phyloP scores from a whole-genome alignment of 345 rosid genomes.

The Aquilaria sinensis region DNA sequence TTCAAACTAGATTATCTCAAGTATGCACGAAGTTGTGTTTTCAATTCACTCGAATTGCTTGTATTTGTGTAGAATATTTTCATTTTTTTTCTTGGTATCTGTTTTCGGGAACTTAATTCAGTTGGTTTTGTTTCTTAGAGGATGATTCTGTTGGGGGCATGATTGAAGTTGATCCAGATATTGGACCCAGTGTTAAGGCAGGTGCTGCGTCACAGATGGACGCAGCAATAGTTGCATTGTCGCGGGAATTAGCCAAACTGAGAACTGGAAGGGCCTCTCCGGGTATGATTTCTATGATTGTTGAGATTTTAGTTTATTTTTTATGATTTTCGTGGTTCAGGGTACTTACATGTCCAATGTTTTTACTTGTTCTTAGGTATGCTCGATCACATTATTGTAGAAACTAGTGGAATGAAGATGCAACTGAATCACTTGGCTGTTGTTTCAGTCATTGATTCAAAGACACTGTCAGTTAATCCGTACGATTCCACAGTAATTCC shows the following conservation, averaged over 20 bases:
- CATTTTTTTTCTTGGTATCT: background rate
- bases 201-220: slow-evolving; percentile 77
- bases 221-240: slow-evolving; percentile 70
- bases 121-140: slow-evolving; percentile 32
- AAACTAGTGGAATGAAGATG: slow-evolving; percentile 68
- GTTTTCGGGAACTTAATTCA: background rate
- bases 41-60: background rate
- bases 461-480: slow-evolving; percentile 85
- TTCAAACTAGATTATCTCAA: background rate
- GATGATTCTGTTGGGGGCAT: slow-evolving; percentile 57
- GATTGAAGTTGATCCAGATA: slow-evolving; percentile 43
- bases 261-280: slow-evolving; percentile 90
- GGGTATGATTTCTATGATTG: slow-evolving; percentile 22
- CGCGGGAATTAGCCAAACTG: slow-evolving; percentile 70
- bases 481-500: slow-evolving; percentile 77
- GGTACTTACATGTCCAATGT: slow-evolving; percentile 1
- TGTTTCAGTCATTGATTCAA: slow-evolving; percentile 82
- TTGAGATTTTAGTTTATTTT: background rate
- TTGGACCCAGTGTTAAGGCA: slow-evolving; percentile 67
- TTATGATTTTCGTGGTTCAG: slow-evolving; percentile 6
- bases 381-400: slow-evolving; percentile 92
- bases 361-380: slow-evolving; percentile 50
- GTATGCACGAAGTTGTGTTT: background rate
- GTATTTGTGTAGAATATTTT: background rate
- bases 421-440: slow-evolving; percentile 77